A percentile compares a stretch with the other conserved stretches of the same genome.
These are phyloP conservation scores for Peronospora farinosa DNA, from an alignment of 352 stramenopile genomes.

Conservation along the genomic window DNA sequence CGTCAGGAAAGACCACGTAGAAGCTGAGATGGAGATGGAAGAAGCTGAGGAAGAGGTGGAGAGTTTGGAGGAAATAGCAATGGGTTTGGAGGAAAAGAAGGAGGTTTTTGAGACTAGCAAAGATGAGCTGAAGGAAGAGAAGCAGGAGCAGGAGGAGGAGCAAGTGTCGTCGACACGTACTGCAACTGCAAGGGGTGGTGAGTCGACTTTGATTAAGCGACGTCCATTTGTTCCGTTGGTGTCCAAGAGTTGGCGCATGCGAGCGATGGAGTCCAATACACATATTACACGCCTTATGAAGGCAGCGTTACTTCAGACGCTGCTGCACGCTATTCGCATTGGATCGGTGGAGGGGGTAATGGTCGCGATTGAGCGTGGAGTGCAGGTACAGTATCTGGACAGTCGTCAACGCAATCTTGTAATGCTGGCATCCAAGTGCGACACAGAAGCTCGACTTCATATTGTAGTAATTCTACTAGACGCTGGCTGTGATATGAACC, in stretches of 20 bases:
- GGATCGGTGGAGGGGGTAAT: conserved; percentile 78
- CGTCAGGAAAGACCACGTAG: conserved; percentile 6
- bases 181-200: conserved; percentile 24
- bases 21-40: conserved; percentile 19
- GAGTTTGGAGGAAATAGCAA: conserved; percentile 17
- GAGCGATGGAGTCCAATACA: conserved; percentile 53
- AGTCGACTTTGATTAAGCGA: conserved; percentile 16
- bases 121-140: conserved; percentile 17
- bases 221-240: conserved; percentile 45
- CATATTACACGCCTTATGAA: conserved; percentile 74
- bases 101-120: neutral
- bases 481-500: conserved; percentile 80
- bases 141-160: conserved; percentile 10
- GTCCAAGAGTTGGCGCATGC: conserved; percentile 41
- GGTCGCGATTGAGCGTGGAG: conserved; percentile 78
- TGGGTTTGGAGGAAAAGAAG: neutral
- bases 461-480: conserved; percentile 84
- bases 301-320: conserved; percentile 74
- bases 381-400: conserved; percentile 72
- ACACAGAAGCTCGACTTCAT: conserved; percentile 69
- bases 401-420: conserved; percentile 72
- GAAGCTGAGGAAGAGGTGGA: conserved; percentile 13
- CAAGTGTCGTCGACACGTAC: conserved; percentile 4
- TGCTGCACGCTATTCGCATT: conserved; percentile 72
- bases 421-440: conserved; percentile 78